phyloP scores from a whole-genome alignment of 495 filamentous ascomycete species.

The Talaromyces adpressus region DNA sequence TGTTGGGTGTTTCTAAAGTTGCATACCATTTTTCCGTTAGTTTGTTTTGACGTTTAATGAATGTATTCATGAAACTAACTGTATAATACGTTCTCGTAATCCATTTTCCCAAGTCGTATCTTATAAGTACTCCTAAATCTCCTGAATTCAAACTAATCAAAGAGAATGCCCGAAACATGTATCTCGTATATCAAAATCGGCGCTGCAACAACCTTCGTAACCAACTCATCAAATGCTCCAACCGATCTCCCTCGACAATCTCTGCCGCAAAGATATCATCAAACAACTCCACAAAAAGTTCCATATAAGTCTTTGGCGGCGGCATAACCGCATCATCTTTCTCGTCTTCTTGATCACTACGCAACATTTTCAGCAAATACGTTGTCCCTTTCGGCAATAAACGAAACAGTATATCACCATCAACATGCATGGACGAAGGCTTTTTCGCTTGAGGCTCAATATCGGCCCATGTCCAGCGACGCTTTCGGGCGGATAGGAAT shows the following conservation, averaged over 20 bases:
- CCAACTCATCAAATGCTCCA: conserved; percentile 6
- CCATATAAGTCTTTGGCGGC: not conserved
- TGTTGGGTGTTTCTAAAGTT: conserved; percentile 2
- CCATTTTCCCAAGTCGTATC: not conserved
- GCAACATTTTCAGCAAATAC: conserved; percentile 32
- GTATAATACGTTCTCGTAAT: not conserved
- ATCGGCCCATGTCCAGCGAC: conserved; percentile 19
- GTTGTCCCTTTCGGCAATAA: conserved; percentile 42
- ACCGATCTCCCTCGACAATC: not conserved
- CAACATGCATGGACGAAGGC: conserved; percentile 51
- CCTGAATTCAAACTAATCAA: not conserved
- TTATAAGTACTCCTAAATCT: not conserved
- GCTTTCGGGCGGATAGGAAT: conserved; percentile 21
- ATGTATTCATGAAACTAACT: not conserved
- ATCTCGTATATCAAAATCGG: not conserved
- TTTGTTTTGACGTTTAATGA: not conserved
- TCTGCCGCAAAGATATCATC: not conserved
- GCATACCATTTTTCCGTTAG: not conserved
- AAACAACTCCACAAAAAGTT: not conserved
- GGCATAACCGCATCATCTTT: not conserved
- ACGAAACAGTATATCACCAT: conserved; percentile 58
- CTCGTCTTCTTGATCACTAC: not conserved
- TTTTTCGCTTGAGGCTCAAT: conserved; percentile 25
- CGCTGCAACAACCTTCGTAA: not conserved
- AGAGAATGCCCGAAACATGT: not conserved